Evolutionary conservation across 2,329 filamentous ascomycete species (phyloP).

Genomic region (Penicillium oxalicum): DNA sequence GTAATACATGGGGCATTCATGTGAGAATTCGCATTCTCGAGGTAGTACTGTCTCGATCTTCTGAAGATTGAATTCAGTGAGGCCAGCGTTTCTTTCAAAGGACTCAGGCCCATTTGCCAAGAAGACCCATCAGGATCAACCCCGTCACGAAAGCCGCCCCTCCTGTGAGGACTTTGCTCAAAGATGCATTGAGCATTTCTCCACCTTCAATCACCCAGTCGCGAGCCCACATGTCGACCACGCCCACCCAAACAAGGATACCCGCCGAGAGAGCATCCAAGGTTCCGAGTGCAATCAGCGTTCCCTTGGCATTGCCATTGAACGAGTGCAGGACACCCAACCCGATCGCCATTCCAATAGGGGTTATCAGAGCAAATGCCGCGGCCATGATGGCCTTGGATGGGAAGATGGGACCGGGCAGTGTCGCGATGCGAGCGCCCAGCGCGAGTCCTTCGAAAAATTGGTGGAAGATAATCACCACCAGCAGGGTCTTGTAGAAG

Average conservation of each 20-base stretch:
- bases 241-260: constrained; percentile 71
- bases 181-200: constrained; percentile 50
- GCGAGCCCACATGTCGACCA: constrained; percentile 72
- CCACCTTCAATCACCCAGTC: constrained; percentile 63
- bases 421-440: constrained; percentile 61
- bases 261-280: constrained; percentile 68
- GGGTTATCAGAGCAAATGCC: constrained; percentile 65
- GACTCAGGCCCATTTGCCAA: constrained; percentile 66
- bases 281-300: constrained; percentile 65
- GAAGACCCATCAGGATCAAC: constrained; percentile 62
- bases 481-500: constrained; percentile 48
- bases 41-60: too few species aligned
- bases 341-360: constrained; percentile 74
- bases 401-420: constrained; percentile 35
- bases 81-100: too few species aligned
- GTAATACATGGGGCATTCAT: too few species aligned
- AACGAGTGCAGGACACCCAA: constrained; percentile 64
- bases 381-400: constrained; percentile 54
- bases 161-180: constrained; percentile 47
- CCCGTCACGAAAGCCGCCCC: constrained; percentile 54
- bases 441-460: constrained; percentile 73
- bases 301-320: constrained; percentile 65
- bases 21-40: too few species aligned
- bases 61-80: too few species aligned
- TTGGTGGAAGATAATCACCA: constrained; percentile 71